Evolutionary conservation across 2,329 filamentous ascomycete species (phyloP).

Genomic region (Periconia macrospinosa): DNA sequence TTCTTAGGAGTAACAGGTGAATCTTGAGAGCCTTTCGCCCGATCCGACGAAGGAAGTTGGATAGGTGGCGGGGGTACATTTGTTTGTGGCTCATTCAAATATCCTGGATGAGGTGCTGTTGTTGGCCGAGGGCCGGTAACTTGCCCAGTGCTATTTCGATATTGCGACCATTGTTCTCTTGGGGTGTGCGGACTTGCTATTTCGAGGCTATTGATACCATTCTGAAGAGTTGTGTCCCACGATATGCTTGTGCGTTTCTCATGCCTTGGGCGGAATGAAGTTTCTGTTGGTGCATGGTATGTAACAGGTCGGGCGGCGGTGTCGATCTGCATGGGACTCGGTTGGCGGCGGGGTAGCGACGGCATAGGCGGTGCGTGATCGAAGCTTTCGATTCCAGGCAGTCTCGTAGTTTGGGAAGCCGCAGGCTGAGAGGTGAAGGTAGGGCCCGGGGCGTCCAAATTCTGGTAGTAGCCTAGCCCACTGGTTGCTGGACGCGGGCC

Average conservation of each 20-base stretch:
- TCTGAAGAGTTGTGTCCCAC: constrained; percentile 69
- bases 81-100: constrained; percentile 31
- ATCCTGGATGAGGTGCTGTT: constrained; percentile 42
- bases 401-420: constrained; percentile 66
- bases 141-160: constrained; percentile 26
- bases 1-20: constrained; percentile 57
- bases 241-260: constrained; percentile 46
- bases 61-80: constrained; percentile 24
- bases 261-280: constrained; percentile 23
- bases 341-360: constrained; percentile 62
- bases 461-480: constrained; percentile 74
- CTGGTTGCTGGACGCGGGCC: constrained; percentile 67
- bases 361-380: constrained; percentile 71
- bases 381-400: constrained; percentile 92
- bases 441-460: constrained; percentile 64
- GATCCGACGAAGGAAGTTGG: constrained; percentile 34
- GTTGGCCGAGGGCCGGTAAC: constrained; percentile 27
- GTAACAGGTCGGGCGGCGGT: constrained; percentile 45
- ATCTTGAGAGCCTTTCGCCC: constrained; percentile 41
- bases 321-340: constrained; percentile 80
- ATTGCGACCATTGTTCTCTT: constrained; percentile 38
- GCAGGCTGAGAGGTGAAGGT: constrained; percentile 57
- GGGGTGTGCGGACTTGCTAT: constrained; percentile 54
- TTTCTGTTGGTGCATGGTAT: constrained; percentile 38
- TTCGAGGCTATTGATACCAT: constrained; percentile 67